Evolutionary conservation across 257 asterid species (phyloP).

Genomic region (Misopates orontium): DNA sequence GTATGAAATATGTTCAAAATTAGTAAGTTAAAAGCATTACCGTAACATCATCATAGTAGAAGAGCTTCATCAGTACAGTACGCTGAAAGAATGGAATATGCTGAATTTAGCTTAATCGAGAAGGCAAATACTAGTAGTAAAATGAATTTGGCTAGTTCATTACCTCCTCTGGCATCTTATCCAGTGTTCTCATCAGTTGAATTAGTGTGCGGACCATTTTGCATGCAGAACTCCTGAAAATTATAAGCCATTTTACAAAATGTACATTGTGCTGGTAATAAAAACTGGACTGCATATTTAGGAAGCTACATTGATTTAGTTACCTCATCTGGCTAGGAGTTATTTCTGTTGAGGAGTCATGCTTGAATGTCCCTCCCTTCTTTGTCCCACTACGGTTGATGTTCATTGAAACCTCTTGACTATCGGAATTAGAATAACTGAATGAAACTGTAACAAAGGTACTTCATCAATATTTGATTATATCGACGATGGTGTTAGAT

Average conservation of each 20-base stretch:
- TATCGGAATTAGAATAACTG: slow-evolving; percentile 73
- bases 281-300: slow-evolving; percentile 12
- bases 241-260: slow-evolving; percentile 22
- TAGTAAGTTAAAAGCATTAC: slow-evolving; percentile 47
- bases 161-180: slow-evolving; percentile 97
- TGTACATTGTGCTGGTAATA: background rate
- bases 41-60: slow-evolving; percentile 83
- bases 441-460: slow-evolving; percentile 68
- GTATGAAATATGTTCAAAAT: slow-evolving; percentile 6
- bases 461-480: slow-evolving; percentile 30
- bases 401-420: slow-evolving; percentile 91
- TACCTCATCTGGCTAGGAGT: slow-evolving; percentile 94
- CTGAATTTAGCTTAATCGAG: slow-evolving; percentile 22
- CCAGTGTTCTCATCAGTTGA: slow-evolving; percentile 92
- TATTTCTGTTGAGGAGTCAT: slow-evolving; percentile 64
- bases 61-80: slow-evolving; percentile 89
- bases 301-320: slow-evolving; percentile 14
- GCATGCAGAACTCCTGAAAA: slow-evolving; percentile 90
- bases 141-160: slow-evolving; percentile 19
- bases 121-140: slow-evolving; percentile 14
- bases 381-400: slow-evolving; percentile 75
- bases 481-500: slow-evolving; percentile 5
- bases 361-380: slow-evolving; percentile 75
- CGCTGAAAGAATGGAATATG: slow-evolving; percentile 58
- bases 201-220: slow-evolving; percentile 86